A percentile compares a stretch with the other conserved stretches of the same genome.
These are phyloP conservation scores for Pigoraptor vietnamica DNA, from an alignment of 78 protist genomes.

Conservation along the genomic window DNA sequence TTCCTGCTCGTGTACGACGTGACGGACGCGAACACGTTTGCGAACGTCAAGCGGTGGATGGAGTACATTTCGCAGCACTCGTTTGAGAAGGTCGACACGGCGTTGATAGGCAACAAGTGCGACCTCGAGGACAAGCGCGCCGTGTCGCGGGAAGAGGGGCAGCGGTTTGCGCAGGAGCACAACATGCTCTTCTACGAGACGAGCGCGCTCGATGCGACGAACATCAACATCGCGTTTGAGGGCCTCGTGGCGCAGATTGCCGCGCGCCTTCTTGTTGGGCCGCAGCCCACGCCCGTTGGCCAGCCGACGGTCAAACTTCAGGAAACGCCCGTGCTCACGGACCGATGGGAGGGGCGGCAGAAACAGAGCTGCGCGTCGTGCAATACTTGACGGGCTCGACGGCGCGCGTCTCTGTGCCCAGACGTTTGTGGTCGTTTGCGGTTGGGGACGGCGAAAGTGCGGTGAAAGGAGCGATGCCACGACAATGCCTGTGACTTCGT, in stretches of 20 bases:
- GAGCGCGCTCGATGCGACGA: not conserved
- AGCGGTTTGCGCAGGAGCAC: not conserved
- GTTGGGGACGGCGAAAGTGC: not conserved
- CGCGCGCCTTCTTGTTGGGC: not conserved
- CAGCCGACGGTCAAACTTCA: not conserved
- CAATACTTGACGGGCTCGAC: not conserved
- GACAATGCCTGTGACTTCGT: too few species aligned
- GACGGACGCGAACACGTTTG: slow-evolving; percentile 52
- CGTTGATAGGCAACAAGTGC: slow-evolving; percentile 93
- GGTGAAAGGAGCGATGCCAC: too few species aligned
- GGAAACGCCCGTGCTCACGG: not conserved
- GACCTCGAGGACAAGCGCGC: slow-evolving; percentile 47
- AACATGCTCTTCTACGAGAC: not conserved
- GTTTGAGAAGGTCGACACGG: slow-evolving; percentile 25
- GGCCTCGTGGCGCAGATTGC: not conserved
- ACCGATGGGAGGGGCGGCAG: not conserved
- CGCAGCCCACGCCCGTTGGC: not conserved
- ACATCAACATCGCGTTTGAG: not conserved
- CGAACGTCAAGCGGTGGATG: slow-evolving; percentile 68
- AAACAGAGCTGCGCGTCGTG: not conserved
- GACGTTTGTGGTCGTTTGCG: too few species aligned
- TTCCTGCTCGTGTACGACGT: slow-evolving; percentile 68
- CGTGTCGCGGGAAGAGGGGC: not conserved
- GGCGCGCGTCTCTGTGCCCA: too few species aligned
- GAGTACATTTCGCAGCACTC: slow-evolving; percentile 15